These are phyloP conservation scores for Cyberlindnera amylophila DNA, from an alignment of 805 yeast genomes.

Conservation along the genomic window DNA sequence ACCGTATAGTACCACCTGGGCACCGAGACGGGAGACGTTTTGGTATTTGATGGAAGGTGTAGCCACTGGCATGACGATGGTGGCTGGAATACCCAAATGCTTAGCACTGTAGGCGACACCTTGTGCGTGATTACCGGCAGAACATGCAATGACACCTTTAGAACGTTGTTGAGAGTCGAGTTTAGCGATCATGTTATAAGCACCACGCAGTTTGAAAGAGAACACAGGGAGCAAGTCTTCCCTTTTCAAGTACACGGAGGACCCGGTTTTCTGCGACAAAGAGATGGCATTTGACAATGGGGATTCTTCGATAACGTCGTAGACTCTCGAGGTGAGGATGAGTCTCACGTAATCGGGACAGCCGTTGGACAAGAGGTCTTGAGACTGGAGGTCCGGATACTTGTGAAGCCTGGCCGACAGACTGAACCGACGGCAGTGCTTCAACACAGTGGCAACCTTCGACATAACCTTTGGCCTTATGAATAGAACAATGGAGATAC, in stretches of 20 bases:
- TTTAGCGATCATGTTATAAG: slow-evolving; percentile 94
- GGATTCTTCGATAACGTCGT: slow-evolving; percentile 90
- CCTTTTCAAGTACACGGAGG: slow-evolving; percentile 77
- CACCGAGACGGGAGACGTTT: slow-evolving; percentile 88
- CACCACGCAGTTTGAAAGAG: slow-evolving; percentile 95
- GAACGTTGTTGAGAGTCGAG: slow-evolving; percentile 51
- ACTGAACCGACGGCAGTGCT: too few relatives aligned
- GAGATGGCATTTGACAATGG: slow-evolving; percentile 77
- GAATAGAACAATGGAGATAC: too few relatives aligned
- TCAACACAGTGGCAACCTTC: too few relatives aligned
- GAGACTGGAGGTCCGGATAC: slow-evolving; percentile 27
- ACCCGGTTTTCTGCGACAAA: slow-evolving; percentile 67
- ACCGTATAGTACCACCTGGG: slow-evolving; percentile 90
- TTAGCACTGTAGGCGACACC: slow-evolving; percentile 95
- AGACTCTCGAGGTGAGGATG: slow-evolving; percentile 87
- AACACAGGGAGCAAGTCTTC: slow-evolving; percentile 95
- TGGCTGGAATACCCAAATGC: slow-evolving; percentile 82
- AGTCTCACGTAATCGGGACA: slow-evolving; percentile 91
- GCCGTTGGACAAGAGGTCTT: slow-evolving; percentile 57
- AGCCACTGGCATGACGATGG: slow-evolving; percentile 97
- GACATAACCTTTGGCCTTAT: too few relatives aligned
- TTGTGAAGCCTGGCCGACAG: slow-evolving; percentile 3
- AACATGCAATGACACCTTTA: slow-evolving; percentile 94
- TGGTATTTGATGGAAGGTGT: slow-evolving; percentile 93
- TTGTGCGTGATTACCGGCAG: slow-evolving; percentile 99